phyloP scores from a whole-genome alignment of 2,329 filamentous ascomycete genomes.

The Aspergillus novoparasiticus region DNA sequence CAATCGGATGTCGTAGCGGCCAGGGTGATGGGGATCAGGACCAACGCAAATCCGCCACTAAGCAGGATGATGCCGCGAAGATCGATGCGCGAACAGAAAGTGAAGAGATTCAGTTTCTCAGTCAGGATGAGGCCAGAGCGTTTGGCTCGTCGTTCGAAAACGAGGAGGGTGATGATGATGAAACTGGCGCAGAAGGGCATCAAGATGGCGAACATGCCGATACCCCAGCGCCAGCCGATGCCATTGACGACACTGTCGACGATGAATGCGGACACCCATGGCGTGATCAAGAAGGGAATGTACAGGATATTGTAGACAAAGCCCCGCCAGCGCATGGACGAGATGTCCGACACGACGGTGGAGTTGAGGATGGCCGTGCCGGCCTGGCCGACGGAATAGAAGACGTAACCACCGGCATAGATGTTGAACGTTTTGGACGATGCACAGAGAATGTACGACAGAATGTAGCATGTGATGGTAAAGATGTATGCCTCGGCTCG shows the following conservation, averaged over 20 bases:
- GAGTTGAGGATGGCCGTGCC: constrained; percentile 46
- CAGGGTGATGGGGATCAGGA: constrained; percentile 53
- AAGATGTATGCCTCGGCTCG: constrained; percentile 42
- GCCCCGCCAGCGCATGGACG: constrained; percentile 43
- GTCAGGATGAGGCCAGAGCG: constrained; percentile 30
- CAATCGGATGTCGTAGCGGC: constrained; percentile 44
- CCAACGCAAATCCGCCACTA: constrained; percentile 50
- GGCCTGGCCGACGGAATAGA: constrained; percentile 42
- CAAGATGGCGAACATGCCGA: constrained; percentile 48
- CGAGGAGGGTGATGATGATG: constrained; percentile 42
- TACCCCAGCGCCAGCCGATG: constrained; percentile 51
- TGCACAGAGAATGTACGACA: constrained; percentile 44
- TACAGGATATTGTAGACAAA: constrained; percentile 44
- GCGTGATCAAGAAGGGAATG: constrained; percentile 44
- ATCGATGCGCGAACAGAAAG: constrained; percentile 39
- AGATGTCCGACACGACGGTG: constrained; percentile 47
- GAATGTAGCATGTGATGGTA: constrained; percentile 37
- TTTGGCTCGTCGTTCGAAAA: constrained; percentile 39
- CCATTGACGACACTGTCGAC: constrained; percentile 42
- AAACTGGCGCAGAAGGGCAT: constrained; percentile 42
- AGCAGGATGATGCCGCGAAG: constrained; percentile 50
- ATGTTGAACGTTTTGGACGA: constrained; percentile 37
- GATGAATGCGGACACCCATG: constrained; percentile 46
- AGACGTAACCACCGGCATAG: constrained; percentile 42
- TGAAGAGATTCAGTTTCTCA: constrained; percentile 26